Evolutionary conservation across 2,329 filamentous ascomycete genomes (phyloP), one percentile per base, ranked within the genome.

Genomic region (Botryotinia calthae): DNA sequence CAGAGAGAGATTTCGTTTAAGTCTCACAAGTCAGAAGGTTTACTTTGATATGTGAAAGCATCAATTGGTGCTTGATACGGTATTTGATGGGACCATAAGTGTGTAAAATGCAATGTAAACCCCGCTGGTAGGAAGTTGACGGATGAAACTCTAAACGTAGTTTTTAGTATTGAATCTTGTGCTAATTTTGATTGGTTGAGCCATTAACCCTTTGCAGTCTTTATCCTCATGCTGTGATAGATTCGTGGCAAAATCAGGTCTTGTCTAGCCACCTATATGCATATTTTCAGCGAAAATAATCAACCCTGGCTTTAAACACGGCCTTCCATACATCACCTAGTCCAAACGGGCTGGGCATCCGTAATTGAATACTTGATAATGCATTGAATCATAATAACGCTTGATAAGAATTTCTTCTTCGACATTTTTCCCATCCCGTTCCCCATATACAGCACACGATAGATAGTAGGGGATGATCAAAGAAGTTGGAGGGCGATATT

Each of bases 351-450:
- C 28, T 58, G 7, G 25, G 25, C 7, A 0, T 2, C 0, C 6
- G 7, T 9, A 0, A 3, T 1, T 18, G 18, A 20, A 2, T 18
- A 3, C 16, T 58, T 4, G 16, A 58, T 4, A 5, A 22, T 5
- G 3, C 9, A 58, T 22, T 18, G 22, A 58, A 2, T 31, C 2
- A 28, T 1, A 1, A 8, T 10, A 34, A 22, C n/a, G 8, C 9
- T 10, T 9, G 28, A 5, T 18, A 34, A 34, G 28, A 31, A 20
- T 22, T 6, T 34, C 2, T 34, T 58, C 56, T 22, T 58, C 8
- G 4, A 28, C 16, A 58, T 7, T 34, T 31, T 31, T 18, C 9
- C 18, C 14, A 20, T 20, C 16, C 28, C 6, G 2, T 31, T 54
- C 48, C 14, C 51, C n/a, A 28, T 28, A 56, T 28, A 56, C 14